Conservation (phyloP, 2,329 filamentous ascomycete genomes). For the Claviceps arundinis region DNA sequence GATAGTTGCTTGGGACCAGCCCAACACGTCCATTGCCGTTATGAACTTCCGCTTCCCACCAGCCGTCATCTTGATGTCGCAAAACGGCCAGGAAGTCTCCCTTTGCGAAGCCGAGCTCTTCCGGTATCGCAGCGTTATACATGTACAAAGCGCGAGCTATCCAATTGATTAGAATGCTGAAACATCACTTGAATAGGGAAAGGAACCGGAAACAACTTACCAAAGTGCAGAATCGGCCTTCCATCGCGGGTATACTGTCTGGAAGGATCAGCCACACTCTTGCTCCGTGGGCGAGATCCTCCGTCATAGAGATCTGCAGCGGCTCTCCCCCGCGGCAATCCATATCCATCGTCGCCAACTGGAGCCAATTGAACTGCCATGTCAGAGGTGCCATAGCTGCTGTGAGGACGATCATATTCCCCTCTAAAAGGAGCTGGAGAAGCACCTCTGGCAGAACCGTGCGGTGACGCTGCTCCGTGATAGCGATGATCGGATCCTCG, state of each 20-base stretch:
- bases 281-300: constrained; percentile 49
- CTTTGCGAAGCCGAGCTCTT: constrained; percentile 86
- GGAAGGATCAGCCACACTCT: constrained; percentile 74
- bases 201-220: constrained; percentile 43
- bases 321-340: constrained; percentile 39
- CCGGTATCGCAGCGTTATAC: constrained; percentile 88
- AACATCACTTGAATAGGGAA: constrained; percentile 9
- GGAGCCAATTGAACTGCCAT: constrained; percentile 59
- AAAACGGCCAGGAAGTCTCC: constrained; percentile 83
- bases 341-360: constrained; percentile 42
- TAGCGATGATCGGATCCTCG: constrained; percentile 37
- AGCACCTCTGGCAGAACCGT: constrained; percentile 29
- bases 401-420: constrained; percentile 36
- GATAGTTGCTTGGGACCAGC: constrained; percentile 56
- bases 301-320: constrained; percentile 46
- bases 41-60: constrained; percentile 97
- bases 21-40: constrained; percentile 46
- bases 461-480: constrained; percentile 38
- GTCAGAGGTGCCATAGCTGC: constrained; percentile 35
- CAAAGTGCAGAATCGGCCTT: constrained; percentile 79
- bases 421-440: constrained; percentile 34
- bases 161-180: neutral
- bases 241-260: constrained; percentile 77
- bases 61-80: constrained; percentile 89
- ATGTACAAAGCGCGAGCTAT: constrained; percentile 85